Base-by-base conservation (phyloP, 2,329 filamentous ascomycete genomes). In the Sporothrix luriei region DNA sequence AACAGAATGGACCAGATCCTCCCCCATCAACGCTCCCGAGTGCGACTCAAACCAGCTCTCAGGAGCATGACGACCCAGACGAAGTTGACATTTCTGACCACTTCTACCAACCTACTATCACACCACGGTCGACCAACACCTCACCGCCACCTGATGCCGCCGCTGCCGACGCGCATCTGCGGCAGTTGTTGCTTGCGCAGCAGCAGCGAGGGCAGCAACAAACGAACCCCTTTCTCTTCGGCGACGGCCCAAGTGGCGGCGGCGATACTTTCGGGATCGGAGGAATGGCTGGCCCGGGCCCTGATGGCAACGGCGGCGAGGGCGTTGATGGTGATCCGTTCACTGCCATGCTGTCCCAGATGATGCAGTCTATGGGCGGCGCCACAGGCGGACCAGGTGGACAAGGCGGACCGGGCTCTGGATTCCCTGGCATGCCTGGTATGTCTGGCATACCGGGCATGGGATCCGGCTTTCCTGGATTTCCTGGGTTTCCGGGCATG, bases 81-180 rank as follows among this genome's bases (percentile, higher is more conserved):
- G 91, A 93, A 78, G 85, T 92, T 73, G 91, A 94, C 77, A 93
- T 94, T 74, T 91, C 90, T n/a, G 80, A 90, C 73, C 90, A 91
- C 79, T 89, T 85, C 79, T 91, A 90, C 79, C 79, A 84, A 46
- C 89, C 81, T 29, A 79, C 80, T 11, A 81, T 82, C 52, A 74
- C 80, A 26, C 79, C 81, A 67, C 75, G 82, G 66, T 74, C 78
- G 43, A 72, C 75, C 51, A 71, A 76, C 67, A 77, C 80, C 71
- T 74, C 78, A 26, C 52, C 67, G 16, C 43, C 48, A 9, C 51
- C 43, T 40, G 43, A 52, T 46, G 48, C n/a, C 38, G 43, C 78
- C 55, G 76, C 86, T 59, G 82, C 82, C n/a, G 87, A 90, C 69
- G 83, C 84, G n/a, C 84, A 87, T 74, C 81, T 90, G 29, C 84